These are phyloP conservation scores for Ascochyta fabae DNA, from an alignment of 2,329 filamentous ascomycete species.

Conservation along the genomic window DNA sequence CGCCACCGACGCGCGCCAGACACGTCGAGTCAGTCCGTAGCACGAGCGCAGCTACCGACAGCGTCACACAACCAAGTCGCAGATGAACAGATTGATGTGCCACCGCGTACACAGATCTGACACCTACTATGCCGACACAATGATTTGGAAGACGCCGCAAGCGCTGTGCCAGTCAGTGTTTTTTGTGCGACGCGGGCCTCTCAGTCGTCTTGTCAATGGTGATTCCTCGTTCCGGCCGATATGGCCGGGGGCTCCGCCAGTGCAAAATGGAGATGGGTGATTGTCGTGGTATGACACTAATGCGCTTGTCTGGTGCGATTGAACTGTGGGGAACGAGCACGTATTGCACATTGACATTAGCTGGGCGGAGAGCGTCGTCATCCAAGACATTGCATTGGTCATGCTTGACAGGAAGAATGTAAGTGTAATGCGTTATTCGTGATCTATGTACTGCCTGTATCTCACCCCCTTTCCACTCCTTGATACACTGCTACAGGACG, in stretches of 20 bases:
- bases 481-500: no score
- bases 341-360: no score
- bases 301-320: no score
- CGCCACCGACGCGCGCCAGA: neutral
- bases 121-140: neutral
- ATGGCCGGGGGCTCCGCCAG: neutral
- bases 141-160: constrained; percentile 5
- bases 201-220: neutral
- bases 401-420: no score
- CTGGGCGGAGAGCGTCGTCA: no score
- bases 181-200: neutral
- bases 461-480: no score
- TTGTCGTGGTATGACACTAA: no score
- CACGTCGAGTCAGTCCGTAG: constrained; percentile 3
- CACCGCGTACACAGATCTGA: constrained; percentile 8
- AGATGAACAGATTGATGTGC: neutral
- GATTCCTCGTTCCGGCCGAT: neutral
- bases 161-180: neutral
- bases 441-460: no score
- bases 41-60: neutral
- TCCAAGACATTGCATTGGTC: no score
- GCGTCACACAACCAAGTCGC: constrained; percentile 1
- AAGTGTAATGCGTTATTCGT: no score
- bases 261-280: neutral
- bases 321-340: no score